phyloP scores from a whole-genome alignment of 192 early-diverging fungal genomes.

The Chytriomyces sp. region DNA sequence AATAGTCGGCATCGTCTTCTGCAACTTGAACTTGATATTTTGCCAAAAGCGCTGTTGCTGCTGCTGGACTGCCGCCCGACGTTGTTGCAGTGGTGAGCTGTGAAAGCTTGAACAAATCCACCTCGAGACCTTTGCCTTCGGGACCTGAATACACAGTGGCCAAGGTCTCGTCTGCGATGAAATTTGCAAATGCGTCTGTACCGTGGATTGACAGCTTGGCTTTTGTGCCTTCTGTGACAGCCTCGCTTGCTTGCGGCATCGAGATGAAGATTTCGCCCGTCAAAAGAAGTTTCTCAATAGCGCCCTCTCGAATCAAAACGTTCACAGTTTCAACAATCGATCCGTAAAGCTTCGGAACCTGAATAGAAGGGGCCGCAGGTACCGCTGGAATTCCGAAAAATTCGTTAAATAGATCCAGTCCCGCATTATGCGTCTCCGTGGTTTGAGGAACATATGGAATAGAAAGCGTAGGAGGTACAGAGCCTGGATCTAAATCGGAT shows the following conservation, averaged over 20 bases:
- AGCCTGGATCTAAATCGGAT: neutral
- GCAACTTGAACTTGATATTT: conserved; percentile 50
- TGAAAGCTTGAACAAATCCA: conserved; percentile 28
- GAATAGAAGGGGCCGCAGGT: neutral
- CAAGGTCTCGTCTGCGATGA: conserved; percentile 43
- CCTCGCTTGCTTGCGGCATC: neutral
- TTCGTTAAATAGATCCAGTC: conserved; percentile 3
- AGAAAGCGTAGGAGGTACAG: neutral
- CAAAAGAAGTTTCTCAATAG: conserved; percentile 50
- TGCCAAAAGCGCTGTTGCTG: conserved; percentile 24
- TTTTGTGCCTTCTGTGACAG: neutral
- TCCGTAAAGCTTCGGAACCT: conserved; percentile 21
- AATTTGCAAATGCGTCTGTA: conserved; percentile 35
- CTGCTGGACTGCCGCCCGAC: neutral
- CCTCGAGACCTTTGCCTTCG: conserved; percentile 26
- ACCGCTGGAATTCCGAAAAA: neutral
- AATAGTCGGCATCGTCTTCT: conserved; percentile 28
- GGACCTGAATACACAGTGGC: conserved; percentile 25
- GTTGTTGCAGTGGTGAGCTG: neutral
- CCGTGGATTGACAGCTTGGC: conserved; percentile 29
- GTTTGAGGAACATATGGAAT: neutral
- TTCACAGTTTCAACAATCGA: conserved; percentile 49
- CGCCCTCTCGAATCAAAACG: conserved; percentile 39
- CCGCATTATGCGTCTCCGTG: neutral
- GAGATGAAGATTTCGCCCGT: conserved; percentile 48